Conservation (phyloP, 345 rosid genomes). For the Camelina laxa region DNA sequence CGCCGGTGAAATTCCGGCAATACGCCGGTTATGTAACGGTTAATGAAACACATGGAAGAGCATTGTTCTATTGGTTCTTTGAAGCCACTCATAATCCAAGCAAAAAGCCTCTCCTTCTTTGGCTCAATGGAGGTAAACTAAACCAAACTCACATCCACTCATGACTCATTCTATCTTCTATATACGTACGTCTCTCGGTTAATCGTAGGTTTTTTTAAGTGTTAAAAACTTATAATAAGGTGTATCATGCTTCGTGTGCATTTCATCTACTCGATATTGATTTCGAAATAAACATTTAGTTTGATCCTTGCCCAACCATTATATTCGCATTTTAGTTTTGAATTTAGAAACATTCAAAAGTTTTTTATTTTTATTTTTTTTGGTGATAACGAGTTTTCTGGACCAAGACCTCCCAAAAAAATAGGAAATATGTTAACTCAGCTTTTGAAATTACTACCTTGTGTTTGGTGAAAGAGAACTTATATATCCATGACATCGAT, state of each 20-base stretch:
- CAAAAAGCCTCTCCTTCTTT: constrained; percentile 64
- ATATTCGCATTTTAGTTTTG: background rate
- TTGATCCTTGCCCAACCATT: background rate
- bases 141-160: constrained; percentile 18
- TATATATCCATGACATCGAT: constrained; percentile 1
- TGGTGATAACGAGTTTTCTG: background rate
- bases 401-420: background rate
- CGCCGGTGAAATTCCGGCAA: constrained; percentile 66
- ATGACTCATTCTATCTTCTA: background rate
- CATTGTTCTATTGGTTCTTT: constrained; percentile 87
- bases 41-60: constrained; percentile 69
- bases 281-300: background rate
- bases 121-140: constrained; percentile 84
- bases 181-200: background rate
- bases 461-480: background rate
- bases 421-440: background rate
- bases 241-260: constrained; percentile 33
- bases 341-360: background rate
- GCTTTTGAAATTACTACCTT: background rate
- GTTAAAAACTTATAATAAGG: background rate
- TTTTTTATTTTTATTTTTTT: no score
- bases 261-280: constrained; percentile 32
- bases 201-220: constrained; percentile 7
- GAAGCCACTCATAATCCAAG: constrained; percentile 58
- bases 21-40: constrained; percentile 86